phyloP scores from a whole-genome alignment of 495 filamentous ascomycete species.

The Cenococcum geophilum region DNA sequence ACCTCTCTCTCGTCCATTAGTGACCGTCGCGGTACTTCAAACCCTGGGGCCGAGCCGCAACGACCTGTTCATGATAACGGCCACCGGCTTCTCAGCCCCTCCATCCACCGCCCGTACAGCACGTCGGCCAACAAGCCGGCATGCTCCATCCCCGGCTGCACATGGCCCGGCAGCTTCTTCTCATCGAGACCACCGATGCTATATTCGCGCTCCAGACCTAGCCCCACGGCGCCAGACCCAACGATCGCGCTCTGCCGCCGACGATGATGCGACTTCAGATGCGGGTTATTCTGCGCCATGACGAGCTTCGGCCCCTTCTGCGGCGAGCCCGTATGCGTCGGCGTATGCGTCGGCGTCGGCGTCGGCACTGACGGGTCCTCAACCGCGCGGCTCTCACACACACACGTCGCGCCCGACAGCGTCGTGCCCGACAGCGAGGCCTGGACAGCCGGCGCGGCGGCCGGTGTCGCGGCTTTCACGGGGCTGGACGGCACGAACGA shows the following conservation, averaged over 20 bases:
- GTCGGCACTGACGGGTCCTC: no score
- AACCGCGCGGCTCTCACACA: no score
- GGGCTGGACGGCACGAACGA: slow-evolving; percentile 23
- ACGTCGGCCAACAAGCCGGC: slow-evolving; percentile 83
- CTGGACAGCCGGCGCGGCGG: slow-evolving; percentile 5
- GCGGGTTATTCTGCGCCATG: slow-evolving; percentile 75
- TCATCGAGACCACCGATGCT: slow-evolving; percentile 40
- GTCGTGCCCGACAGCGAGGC: slow-evolving; percentile 18
- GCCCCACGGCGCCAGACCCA: slow-evolving; percentile 24
- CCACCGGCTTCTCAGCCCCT: slow-evolving; percentile 79
- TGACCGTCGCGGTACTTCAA: background rate
- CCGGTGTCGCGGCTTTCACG: slow-evolving; percentile 3
- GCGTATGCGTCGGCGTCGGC: no score
- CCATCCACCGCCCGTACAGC: slow-evolving; percentile 82
- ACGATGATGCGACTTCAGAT: slow-evolving; percentile 65
- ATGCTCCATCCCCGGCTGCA: slow-evolving; percentile 77
- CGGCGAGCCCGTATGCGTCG: no score
- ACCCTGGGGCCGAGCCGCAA: background rate
- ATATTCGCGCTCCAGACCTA: slow-evolving; percentile 26
- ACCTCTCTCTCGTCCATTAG: no score
- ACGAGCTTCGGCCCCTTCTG: slow-evolving; percentile 57
- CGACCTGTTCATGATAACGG: slow-evolving; percentile 9
- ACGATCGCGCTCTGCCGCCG: slow-evolving; percentile 59
- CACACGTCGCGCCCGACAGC: slow-evolving; percentile 21
- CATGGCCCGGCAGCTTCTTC: slow-evolving; percentile 41